Evolutionary conservation across 345 rosid genomes (phyloP).

Genomic region (Balakata baccata): DNA sequence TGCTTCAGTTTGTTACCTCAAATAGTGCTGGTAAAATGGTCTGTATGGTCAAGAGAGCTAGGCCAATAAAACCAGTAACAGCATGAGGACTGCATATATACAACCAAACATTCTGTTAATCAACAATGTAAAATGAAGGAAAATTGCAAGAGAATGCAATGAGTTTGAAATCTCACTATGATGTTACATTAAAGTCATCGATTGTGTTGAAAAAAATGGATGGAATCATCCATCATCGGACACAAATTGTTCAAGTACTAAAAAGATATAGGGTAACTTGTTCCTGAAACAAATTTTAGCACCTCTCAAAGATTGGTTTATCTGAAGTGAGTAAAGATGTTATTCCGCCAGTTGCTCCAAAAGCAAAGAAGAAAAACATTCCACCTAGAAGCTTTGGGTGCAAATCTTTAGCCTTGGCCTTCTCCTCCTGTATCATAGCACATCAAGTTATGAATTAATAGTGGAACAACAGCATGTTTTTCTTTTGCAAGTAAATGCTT

Average conservation of each 20-base stretch:
- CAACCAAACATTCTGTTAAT: neutral
- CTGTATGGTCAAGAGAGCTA: slow-evolving; percentile 67
- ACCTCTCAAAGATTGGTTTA: slow-evolving; percentile 82
- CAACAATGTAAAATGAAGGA: neutral
- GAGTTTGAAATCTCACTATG: neutral
- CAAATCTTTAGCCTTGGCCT: slow-evolving; percentile 82
- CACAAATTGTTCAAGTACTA: too few species aligned
- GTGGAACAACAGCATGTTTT: neutral
- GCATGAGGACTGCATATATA: slow-evolving; percentile 77
- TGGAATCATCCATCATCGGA: too few species aligned
- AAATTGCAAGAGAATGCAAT: neutral
- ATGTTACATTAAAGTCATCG: too few species aligned
- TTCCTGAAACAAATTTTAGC: neutral
- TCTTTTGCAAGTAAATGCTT: neutral
- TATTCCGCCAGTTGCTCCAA: slow-evolving; percentile 92
- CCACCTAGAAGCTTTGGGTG: slow-evolving; percentile 92
- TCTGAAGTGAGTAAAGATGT: slow-evolving; percentile 82
- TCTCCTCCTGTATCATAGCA: slow-evolving; percentile 57
- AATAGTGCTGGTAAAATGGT: slow-evolving; percentile 69
- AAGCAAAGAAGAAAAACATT: slow-evolving; percentile 91
- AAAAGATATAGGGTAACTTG: too few species aligned
- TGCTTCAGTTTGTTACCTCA: slow-evolving; percentile 48
- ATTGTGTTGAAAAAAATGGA: too few species aligned
- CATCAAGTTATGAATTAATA: neutral
- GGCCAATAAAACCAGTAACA: slow-evolving; percentile 71